Evolutionary conservation across 2,329 filamentous ascomycete genomes (phyloP).

Genomic region (Kalmusia sp.): DNA sequence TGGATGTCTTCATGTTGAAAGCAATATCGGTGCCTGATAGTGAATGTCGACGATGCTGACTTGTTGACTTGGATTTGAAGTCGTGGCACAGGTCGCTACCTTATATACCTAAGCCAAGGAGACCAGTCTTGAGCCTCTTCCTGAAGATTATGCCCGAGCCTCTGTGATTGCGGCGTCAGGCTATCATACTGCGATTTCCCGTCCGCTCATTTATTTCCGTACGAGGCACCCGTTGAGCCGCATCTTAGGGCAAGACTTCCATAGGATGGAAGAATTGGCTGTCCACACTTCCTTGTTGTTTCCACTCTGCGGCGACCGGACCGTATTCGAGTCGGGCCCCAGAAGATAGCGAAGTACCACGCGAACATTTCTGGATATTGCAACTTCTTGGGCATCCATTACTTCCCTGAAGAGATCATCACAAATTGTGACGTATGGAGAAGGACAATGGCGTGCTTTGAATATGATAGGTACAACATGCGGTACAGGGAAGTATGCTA

Average conservation of each 20-base stretch:
- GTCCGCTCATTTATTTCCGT: conserved; percentile 1
- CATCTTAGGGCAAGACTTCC: not conserved
- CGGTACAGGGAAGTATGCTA: conserved; percentile 1
- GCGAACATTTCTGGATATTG: not conserved
- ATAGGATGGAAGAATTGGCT: not conserved
- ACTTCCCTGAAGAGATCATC: not conserved
- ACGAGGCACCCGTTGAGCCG: not conserved
- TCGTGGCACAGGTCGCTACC: not conserved
- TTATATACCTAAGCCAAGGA: conserved; percentile 6
- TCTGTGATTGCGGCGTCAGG: conserved; percentile 5
- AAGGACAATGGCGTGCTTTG: not conserved
- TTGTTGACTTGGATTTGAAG: not conserved
- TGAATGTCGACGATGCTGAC: not conserved
- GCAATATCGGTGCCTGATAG: not conserved
- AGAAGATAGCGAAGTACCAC: not conserved
- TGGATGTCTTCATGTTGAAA: conserved; percentile 10
- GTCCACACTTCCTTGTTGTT: not conserved
- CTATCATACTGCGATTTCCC: not conserved
- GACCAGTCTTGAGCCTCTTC: not conserved
- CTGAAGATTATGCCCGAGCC: not conserved
- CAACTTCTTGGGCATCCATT: not conserved
- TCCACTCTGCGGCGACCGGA: conserved; percentile 1
- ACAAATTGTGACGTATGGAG: not conserved
- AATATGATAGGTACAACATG: conserved; percentile 5
- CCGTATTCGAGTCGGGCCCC: conserved; percentile 1